Evolutionary conservation across 176 grass and related monocot species (phyloP).

Genomic region (Oryza nivara): DNA sequence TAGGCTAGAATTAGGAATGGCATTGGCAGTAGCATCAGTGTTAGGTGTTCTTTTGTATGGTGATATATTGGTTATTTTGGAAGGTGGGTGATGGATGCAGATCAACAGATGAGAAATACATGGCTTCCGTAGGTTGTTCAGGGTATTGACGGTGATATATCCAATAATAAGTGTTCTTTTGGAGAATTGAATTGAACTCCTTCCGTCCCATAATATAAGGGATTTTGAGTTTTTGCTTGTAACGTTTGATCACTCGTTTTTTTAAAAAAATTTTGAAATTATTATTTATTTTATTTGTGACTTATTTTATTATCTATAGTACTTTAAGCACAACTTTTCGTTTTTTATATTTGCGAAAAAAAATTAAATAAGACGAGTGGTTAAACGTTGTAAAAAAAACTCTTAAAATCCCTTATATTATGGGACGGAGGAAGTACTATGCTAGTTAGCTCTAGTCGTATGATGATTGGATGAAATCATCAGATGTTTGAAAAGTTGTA

Average conservation of each 20-base stretch:
- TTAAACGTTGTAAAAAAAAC: too few relatives aligned
- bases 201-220: too few relatives aligned
- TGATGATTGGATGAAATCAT: slow-evolving; percentile 31
- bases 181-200: background rate
- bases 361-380: too few relatives aligned
- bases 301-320: too few relatives aligned
- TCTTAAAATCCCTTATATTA: too few relatives aligned
- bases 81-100: slow-evolving; percentile 21
- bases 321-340: too few relatives aligned
- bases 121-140: slow-evolving; percentile 31
- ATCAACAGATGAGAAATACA: slow-evolving; percentile 32
- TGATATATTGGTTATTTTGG: slow-evolving; percentile 71
- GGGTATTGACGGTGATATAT: background rate
- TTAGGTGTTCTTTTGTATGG: slow-evolving; percentile 63
- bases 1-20: slow-evolving; percentile 54
- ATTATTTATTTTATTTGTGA: too few relatives aligned
- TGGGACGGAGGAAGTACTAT: background rate
- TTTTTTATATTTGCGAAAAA: too few relatives aligned
- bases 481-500: slow-evolving; percentile 31
- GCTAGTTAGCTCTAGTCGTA: background rate
- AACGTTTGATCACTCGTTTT: too few relatives aligned
- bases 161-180: slow-evolving; percentile 41
- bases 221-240: too few relatives aligned
- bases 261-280: too few relatives aligned
- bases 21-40: slow-evolving; percentile 50